Base-by-base conservation (phyloP, 2,329 filamentous ascomycete genomes). In the Colletotrichum sp. region DNA sequence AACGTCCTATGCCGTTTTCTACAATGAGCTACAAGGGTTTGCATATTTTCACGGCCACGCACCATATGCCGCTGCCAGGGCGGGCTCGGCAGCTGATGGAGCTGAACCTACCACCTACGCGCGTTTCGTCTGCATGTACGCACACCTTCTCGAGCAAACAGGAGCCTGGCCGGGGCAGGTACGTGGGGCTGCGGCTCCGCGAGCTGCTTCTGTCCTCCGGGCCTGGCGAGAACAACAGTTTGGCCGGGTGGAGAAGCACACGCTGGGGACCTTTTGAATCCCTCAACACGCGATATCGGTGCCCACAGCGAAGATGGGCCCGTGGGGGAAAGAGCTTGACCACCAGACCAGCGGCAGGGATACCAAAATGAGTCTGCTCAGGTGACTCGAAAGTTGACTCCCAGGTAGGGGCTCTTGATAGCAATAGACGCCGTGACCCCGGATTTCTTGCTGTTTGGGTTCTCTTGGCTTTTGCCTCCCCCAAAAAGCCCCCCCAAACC, bases 221-320 rank as follows among this genome's bases (percentile, higher is more conserved):
- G 39, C 26, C 72, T 24, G 63, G 28, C 34, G 36, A 57, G 52
- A 65, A n/a, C 60, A 72, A 55, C 39, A 68, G 63, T n/a, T 36
- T 63, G 68, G 32, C 69, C 30, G 14, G 39, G 69, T 43, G 55
- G 69, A 34, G 61, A 48, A 32, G 16, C 30, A 60, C 32, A 39
- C 60, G 30, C 34, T 36, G 26, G 61, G 68, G n/a, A 57, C 63
- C 71, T 75, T 72, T 72, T 30, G 39, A 48, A 43, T 65, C 21
- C 28, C 68, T 43, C 57, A 68, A 63, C 52, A 61, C 30, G 68
- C 73, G 55, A 59, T 75, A 59, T 67, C 68, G 63, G 73, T 75
- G 73, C 55, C 73, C 73, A 75, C 63, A 68, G 59, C 39, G 16
- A 72, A 24, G 69, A 76, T 76, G 70, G 74, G 74, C 74, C 70